Conservation (phyloP, 148 eudicot genomes). For the Salicornia ramosissima region DNA sequence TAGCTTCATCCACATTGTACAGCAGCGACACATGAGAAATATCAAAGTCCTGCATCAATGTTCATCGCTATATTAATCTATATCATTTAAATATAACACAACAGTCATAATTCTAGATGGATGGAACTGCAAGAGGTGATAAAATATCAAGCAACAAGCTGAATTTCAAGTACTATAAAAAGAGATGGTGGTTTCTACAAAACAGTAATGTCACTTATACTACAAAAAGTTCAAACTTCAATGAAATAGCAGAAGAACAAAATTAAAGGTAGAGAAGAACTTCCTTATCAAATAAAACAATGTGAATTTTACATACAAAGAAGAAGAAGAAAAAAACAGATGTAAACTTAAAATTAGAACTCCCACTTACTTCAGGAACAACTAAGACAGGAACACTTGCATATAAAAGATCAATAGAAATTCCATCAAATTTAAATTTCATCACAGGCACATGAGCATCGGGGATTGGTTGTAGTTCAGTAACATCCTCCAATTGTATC, state of each 20-base stretch:
- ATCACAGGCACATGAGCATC: slow-evolving; percentile 91
- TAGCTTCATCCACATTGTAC: slow-evolving; percentile 73
- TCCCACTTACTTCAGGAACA: slow-evolving; percentile 69
- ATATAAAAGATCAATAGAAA: slow-evolving; percentile 78
- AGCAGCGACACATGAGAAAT: slow-evolving; percentile 65
- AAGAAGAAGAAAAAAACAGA: not conserved
- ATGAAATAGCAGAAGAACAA: no score
- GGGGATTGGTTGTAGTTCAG: slow-evolving; percentile 80
- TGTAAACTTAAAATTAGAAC: no score
- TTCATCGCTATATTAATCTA: not conserved
- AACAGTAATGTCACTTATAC: no score
- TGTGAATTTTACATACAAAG: not conserved
- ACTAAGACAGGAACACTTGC: slow-evolving; percentile 68
- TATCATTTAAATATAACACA: not conserved
- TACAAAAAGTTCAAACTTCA: no score
- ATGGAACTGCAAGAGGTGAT: no score
- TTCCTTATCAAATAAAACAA: not conserved
- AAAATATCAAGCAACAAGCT: no score
- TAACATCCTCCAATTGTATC: slow-evolving; percentile 62
- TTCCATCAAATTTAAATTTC: slow-evolving; percentile 76
- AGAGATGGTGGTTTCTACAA: no score
- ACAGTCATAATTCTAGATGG: no score
- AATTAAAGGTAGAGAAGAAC: no score
- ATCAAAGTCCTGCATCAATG: slow-evolving; percentile 58
- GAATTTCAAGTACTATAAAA: no score